Evolutionary conservation across 352 stramenopile species (phyloP), one percentile per base, ranked within the genome.

Genomic region (Phytophthora constricta): DNA sequence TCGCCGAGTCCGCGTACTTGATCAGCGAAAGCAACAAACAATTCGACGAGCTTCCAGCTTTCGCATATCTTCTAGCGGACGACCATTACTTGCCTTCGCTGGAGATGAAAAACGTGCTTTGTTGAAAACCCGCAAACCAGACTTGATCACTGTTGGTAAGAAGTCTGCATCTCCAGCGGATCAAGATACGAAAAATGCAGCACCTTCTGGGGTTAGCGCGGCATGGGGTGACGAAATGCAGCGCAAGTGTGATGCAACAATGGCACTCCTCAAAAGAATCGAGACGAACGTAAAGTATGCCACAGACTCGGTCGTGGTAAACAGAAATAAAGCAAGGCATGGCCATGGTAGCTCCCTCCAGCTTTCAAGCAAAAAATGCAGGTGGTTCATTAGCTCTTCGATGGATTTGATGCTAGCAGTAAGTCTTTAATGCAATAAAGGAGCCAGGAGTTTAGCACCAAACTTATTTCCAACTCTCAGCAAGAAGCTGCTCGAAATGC

Each of bases 391-490:
- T 65, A n/a, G 11, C 10, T 28, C 19, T 33, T 11, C n/a, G n/a
- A n/a, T n/a, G n/a, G n/a, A n/a, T n/a, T n/a, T n/a, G n/a, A n/a
- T n/a, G n/a, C n/a, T n/a, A n/a, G n/a, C n/a, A n/a, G n/a, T n/a
- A n/a, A n/a, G n/a, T n/a, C n/a, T n/a, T n/a, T n/a, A n/a, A n/a
- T n/a, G n/a, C n/a, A n/a, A n/a, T n/a, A n/a, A n/a, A n/a, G n/a
- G n/a, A n/a, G n/a, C n/a, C n/a, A n/a, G n/a, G n/a, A n/a, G n/a
- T 5, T 51, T 28, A 5, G n/a, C 22, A 22, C 8, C 16, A 10
- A n/a, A 25, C 22, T 82, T 68, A 86, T 62, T 69, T 76, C 86
- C 86, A 95, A 49, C 81, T 90, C 41, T 95, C 86, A 2, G 74
- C 69, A 4, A 95, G 68, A 31, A 95, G 65, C 47, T 90, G 80